Evolutionary conservation across 768 basidiomycete species (phyloP).

Genomic region (Postia placenta): DNA sequence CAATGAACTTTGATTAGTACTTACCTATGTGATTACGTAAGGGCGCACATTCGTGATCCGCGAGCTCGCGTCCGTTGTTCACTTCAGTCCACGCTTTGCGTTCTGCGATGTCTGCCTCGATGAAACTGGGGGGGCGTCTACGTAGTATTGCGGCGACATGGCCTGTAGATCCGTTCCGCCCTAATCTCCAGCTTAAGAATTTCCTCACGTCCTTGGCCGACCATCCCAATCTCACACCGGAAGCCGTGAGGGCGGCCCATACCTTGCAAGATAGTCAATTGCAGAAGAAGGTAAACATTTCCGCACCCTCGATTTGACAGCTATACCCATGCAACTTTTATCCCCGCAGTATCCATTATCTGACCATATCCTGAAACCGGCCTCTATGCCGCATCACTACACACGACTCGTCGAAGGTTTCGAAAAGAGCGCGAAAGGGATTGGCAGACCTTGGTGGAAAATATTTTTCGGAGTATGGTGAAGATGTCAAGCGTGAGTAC

Average conservation of each 20-base stretch:
- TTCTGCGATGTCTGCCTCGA: too few relatives aligned
- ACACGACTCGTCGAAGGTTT: constrained; percentile 66
- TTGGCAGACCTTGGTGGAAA: constrained; percentile 80
- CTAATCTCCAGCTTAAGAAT: constrained; percentile 63
- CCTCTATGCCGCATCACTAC: constrained; percentile 70
- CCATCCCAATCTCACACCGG: constrained; percentile 61
- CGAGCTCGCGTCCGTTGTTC: too few relatives aligned
- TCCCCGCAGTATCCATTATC: constrained; percentile 58
- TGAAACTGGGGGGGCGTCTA: constrained; percentile 24
- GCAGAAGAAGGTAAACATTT: constrained; percentile 46
- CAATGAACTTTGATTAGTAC: too few relatives aligned
- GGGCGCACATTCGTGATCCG: too few relatives aligned
- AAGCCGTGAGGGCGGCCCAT: constrained; percentile 54
- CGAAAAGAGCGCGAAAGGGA: constrained; percentile 71
- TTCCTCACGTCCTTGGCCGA: constrained; percentile 59
- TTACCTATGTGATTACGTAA: too few relatives aligned
- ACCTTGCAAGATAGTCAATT: constrained; percentile 50
- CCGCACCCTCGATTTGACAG: neutral
- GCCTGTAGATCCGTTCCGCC: constrained; percentile 70
- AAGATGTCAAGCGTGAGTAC: neutral
- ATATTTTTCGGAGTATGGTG: constrained; percentile 70
- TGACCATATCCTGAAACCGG: constrained; percentile 56
- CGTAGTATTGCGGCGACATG: constrained; percentile 52
- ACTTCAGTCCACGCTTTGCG: too few relatives aligned
- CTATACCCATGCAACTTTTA: constrained; percentile 1